Percentiles rank a stretch among this genome's conserved stretches.
Evolutionary conservation across 169 alveolate species (phyloP).

Genomic region (Hammondia hammondi): DNA sequence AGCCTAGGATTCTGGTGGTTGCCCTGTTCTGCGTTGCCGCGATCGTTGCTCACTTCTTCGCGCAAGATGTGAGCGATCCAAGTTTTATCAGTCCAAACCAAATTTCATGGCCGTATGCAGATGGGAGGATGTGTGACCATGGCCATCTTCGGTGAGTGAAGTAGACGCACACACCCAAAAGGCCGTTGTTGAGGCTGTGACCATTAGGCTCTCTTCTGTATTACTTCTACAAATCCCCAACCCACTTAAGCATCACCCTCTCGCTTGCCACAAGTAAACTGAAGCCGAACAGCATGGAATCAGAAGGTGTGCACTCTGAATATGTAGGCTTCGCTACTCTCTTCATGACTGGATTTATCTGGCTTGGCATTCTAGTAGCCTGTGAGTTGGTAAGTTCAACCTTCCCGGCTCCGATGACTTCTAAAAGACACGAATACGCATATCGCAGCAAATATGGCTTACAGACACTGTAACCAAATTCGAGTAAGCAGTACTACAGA

Average conservation of each 20-base stretch:
- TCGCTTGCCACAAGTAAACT: constrained; percentile 62
- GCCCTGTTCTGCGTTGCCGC: constrained; percentile 52
- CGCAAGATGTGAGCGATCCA: constrained; percentile 52
- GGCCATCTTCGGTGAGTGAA: constrained; percentile 46
- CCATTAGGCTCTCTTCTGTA: constrained; percentile 56
- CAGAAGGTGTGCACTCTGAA: background rate
- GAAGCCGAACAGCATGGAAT: background rate
- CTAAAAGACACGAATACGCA: background rate
- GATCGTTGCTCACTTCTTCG: constrained; percentile 65
- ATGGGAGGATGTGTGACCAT: constrained; percentile 63
- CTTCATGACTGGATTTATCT: constrained; percentile 66
- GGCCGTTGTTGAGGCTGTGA: background rate
- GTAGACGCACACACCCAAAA: background rate
- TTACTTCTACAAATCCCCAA: constrained; percentile 60
- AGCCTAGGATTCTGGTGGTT: constrained; percentile 56
- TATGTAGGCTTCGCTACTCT: constrained; percentile 62
- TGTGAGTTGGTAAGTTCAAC: constrained; percentile 42
- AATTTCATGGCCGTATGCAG: background rate
- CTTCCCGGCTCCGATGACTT: no score
- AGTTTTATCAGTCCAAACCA: background rate
- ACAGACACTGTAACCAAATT: constrained; percentile 62
- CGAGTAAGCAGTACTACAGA: constrained; percentile 42
- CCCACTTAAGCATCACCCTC: constrained; percentile 65
- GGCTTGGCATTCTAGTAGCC: constrained; percentile 56
- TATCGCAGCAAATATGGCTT: constrained; percentile 57